phyloP scores from a whole-genome alignment of 169 alveolate genomes.

The Cryptosporidium ryanae region DNA sequence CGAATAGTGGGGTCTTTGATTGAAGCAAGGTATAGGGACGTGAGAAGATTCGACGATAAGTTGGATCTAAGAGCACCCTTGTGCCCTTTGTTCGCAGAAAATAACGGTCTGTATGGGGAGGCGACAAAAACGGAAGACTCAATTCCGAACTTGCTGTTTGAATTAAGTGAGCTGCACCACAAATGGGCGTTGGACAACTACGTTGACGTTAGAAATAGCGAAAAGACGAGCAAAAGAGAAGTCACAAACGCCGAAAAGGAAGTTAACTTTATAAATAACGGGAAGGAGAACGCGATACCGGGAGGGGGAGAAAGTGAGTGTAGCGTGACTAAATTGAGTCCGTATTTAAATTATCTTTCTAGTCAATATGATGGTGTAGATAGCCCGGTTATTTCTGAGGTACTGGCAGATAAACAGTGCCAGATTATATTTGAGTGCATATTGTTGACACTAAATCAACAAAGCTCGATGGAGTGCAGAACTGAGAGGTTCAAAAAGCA shows the following conservation, averaged over 20 bases:
- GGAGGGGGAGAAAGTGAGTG: not conserved
- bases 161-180: constrained; percentile 36
- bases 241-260: not conserved
- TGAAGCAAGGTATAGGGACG: constrained; percentile 4
- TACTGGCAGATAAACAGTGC: constrained; percentile 10
- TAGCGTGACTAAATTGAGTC: not conserved
- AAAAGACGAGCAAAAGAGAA: constrained; percentile 3
- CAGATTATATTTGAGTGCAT: constrained; percentile 51
- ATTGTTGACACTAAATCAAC: constrained; percentile 10
- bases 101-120: not conserved
- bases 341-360: constrained; percentile 60
- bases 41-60: not conserved
- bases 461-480: constrained; percentile 26
- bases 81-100: constrained; percentile 9
- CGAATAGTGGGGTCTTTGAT: constrained; percentile 2
- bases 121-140: not conserved
- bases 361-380: constrained; percentile 75
- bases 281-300: too few species aligned
- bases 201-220: constrained; percentile 28
- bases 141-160: not conserved
- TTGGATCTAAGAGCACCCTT: constrained; percentile 63
- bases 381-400: constrained; percentile 48
- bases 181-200: constrained; percentile 60
- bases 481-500: constrained; percentile 18
- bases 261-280: too few species aligned